These are phyloP conservation scores for Serendipita sp. DNA, from an alignment of 768 basidiomycete genomes.

Conservation along the genomic window DNA sequence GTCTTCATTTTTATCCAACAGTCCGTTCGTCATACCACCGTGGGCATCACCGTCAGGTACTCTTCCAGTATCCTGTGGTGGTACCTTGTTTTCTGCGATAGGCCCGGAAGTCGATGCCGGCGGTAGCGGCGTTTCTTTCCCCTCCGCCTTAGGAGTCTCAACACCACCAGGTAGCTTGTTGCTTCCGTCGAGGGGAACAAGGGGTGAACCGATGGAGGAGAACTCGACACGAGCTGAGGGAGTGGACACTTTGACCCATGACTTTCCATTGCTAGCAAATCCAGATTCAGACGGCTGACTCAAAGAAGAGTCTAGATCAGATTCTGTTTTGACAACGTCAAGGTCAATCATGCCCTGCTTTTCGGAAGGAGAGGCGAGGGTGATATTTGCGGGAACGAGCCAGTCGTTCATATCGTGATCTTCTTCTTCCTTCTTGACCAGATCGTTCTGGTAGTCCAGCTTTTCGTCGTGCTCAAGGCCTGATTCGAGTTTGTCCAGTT, in stretches of 20 bases:
- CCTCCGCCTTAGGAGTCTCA: not conserved
- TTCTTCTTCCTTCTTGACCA: slow-evolving; percentile 7
- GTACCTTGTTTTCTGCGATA: slow-evolving; percentile 24
- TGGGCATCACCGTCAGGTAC: slow-evolving; percentile 38
- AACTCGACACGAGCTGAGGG: slow-evolving; percentile 7
- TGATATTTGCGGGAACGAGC: not conserved
- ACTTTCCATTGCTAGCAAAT: slow-evolving; percentile 12
- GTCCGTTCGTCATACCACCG: slow-evolving; percentile 42
- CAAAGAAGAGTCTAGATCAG: slow-evolving; percentile 1
- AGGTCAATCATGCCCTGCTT: slow-evolving; percentile 8
- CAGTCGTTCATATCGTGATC: slow-evolving; percentile 8
- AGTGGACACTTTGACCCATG: slow-evolving; percentile 17
- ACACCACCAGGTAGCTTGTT: not conserved
- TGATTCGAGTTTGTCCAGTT: slow-evolving; percentile 11
- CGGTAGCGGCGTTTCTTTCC: slow-evolving; percentile 31
- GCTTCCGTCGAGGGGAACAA: slow-evolving; percentile 7
- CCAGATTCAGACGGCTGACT: not conserved
- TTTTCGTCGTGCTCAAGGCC: slow-evolving; percentile 14
- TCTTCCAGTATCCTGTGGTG: slow-evolving; percentile 28
- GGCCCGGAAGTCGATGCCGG: slow-evolving; percentile 30
- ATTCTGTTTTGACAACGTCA: slow-evolving; percentile 7
- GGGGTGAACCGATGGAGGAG: slow-evolving; percentile 11
- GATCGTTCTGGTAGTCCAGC: slow-evolving; percentile 10
- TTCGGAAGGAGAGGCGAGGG: not conserved
- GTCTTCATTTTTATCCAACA: slow-evolving; percentile 48